phyloP scores from a whole-genome alignment of 73 alveolate species.

The Durusdinium trenchii region DNA sequence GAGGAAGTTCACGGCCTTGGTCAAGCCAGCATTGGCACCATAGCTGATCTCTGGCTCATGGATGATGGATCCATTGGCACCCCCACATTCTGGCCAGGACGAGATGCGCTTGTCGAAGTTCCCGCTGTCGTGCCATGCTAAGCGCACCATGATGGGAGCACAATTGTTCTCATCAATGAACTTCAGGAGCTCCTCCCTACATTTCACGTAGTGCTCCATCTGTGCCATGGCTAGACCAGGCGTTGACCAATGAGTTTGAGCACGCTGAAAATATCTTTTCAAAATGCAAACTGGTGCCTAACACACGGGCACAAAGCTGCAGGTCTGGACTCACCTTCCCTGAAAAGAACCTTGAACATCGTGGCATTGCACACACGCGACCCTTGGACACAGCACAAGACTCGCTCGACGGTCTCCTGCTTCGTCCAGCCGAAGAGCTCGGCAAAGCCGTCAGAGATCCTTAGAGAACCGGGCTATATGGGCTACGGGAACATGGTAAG shows the following conservation, averaged over 20 bases:
- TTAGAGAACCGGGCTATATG: too few relatives aligned
- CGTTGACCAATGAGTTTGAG: too few relatives aligned
- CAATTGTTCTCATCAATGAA: constrained; percentile 77
- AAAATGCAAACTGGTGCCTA: neutral
- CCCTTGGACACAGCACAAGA: neutral
- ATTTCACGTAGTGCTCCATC: constrained; percentile 15
- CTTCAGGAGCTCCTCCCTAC: constrained; percentile 48
- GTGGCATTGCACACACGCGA: too few relatives aligned
- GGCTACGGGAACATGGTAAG: too few relatives aligned
- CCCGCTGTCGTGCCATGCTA: constrained; percentile 94
- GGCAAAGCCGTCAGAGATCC: constrained; percentile 42
- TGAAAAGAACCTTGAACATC: too few relatives aligned
- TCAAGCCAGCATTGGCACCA: constrained; percentile 83
- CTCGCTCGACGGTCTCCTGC: neutral
- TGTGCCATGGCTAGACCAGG: too few relatives aligned
- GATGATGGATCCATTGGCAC: constrained; percentile 88
- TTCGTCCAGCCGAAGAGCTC: constrained; percentile 39
- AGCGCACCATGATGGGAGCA: constrained; percentile 68
- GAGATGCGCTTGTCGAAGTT: constrained; percentile 78
- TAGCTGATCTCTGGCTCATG: constrained; percentile 69
- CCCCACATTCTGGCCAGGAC: constrained; percentile 59
- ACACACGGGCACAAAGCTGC: neutral
- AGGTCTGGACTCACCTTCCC: too few relatives aligned
- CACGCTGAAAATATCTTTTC: too few relatives aligned
- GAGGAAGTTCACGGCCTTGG: constrained; percentile 58